Evolutionary conservation across 495 filamentous ascomycete genomes (phyloP).

Genomic region (Annulohypoxylon stygium): DNA sequence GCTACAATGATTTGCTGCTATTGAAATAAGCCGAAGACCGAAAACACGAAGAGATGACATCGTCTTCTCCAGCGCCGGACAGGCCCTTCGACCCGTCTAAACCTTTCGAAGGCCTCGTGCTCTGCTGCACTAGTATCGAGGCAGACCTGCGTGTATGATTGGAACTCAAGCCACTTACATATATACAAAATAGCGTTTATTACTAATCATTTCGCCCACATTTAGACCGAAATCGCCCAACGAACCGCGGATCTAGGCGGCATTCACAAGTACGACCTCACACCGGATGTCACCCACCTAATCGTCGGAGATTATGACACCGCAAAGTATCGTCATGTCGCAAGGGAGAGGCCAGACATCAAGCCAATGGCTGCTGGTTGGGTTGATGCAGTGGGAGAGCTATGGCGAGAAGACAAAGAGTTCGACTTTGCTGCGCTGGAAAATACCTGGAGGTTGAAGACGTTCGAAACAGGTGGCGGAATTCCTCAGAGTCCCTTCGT

Average conservation of each 20-base stretch:
- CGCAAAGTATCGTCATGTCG: slow-evolving; percentile 94
- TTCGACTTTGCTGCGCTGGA: slow-evolving; percentile 77
- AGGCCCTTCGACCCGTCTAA: slow-evolving; percentile 59
- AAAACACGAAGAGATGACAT: slow-evolving; percentile 33
- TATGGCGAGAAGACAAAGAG: slow-evolving; percentile 86
- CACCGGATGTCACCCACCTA: slow-evolving; percentile 93
- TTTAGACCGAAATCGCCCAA: slow-evolving; percentile 76
- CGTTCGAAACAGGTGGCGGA: slow-evolving; percentile 58
- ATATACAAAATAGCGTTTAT: slow-evolving; percentile 27
- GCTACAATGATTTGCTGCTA: slow-evolving; percentile 37
- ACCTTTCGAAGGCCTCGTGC: slow-evolving; percentile 82
- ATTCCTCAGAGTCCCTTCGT: slow-evolving; percentile 42
- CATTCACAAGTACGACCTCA: slow-evolving; percentile 87
- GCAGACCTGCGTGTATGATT: slow-evolving; percentile 80
- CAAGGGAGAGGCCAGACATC: slow-evolving; percentile 87
- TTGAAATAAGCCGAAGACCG: not conserved
- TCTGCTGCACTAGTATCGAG: slow-evolving; percentile 92
- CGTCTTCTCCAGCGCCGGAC: slow-evolving; percentile 40
- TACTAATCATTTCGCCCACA: slow-evolving; percentile 8
- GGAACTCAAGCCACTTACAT: slow-evolving; percentile 24
- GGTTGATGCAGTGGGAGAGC: slow-evolving; percentile 83
- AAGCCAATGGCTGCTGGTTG: slow-evolving; percentile 81
- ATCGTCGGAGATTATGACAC: slow-evolving; percentile 90
- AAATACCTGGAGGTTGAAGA: slow-evolving; percentile 56
- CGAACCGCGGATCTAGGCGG: slow-evolving; percentile 88